Base-by-base conservation (phyloP, 2,329 filamentous ascomycete species). In the Penicillium sp. region DNA sequence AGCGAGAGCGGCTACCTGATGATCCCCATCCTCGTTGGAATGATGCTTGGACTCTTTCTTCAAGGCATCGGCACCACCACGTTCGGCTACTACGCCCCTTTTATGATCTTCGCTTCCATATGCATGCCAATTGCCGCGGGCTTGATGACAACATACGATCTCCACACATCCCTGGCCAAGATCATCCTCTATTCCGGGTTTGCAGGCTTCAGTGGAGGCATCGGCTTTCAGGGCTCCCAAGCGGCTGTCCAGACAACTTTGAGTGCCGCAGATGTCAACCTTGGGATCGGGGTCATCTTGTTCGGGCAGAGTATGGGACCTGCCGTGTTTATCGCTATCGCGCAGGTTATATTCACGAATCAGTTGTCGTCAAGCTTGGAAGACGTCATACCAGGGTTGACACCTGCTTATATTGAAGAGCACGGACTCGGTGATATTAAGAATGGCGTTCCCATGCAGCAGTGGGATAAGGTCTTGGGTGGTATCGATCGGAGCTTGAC, bases 341-440 rank as follows among this genome's bases (percentile, higher is more conserved):
- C 72, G 2, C 77, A 82, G 57, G 77, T 74, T 45, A 71, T 82
- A 22, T 80, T 83, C 53, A 74, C 72, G 41, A 80, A 80, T 57
- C 65, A 69, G 8, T 72, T 84, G 11, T 56, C 50, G 14, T 50
- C 51, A 3, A 56, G n/a, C 22, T 51, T 63, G n/a, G 13, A 41
- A 36, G 30, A 44, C 9, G 6, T 61, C 10, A 24, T 58, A 13
- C 53, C 61, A 2, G 60, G 54, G 1, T 18, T 61, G 22, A 53
- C 44, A 13, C 45, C 56, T 22, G 44, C 30, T 3, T 53, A 51
- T 48, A 22, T 22, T 22, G 20, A 22, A 22, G 2, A 22, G 20
- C 20, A 22, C 20, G 20, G 20, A 22, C 20, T 22, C 4, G 20
- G 20, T 4, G 20, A 22, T 22, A 22, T 22, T 4, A 22, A 22